phyloP scores from a whole-genome alignment of 2,329 filamentous ascomycete species.

The Fusarium sp. region DNA sequence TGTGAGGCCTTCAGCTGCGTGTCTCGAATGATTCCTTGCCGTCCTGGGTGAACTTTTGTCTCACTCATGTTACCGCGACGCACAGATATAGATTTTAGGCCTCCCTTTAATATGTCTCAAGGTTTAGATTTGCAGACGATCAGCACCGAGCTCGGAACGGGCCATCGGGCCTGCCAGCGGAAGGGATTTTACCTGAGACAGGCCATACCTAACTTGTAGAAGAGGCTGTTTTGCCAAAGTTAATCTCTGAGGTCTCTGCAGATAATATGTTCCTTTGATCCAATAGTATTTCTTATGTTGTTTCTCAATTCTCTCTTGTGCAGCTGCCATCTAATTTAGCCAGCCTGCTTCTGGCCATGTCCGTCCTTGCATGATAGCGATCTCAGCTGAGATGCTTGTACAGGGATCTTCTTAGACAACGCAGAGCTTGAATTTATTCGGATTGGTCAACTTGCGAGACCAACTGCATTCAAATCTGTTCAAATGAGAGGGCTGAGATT shows the following conservation, averaged over 20 bases:
- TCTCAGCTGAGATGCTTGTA: not conserved
- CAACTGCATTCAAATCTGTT: not conserved
- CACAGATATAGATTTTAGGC: not conserved
- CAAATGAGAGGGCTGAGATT: not conserved
- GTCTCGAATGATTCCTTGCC: not conserved
- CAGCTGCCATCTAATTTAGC: too few relatives aligned
- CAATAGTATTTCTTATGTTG: not conserved
- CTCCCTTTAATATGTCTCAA: not conserved
- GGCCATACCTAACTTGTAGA: not conserved
- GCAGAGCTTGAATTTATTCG: accelerated
- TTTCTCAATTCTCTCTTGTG: not conserved
- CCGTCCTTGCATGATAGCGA: not conserved
- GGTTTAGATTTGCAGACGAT: not conserved
- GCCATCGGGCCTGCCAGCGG: not conserved
- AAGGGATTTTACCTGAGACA: not conserved
- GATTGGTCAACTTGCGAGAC: not conserved
- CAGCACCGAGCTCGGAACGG: not conserved
- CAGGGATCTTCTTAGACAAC: not conserved
- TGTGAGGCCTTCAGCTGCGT: not conserved
- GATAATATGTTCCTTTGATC: not conserved
- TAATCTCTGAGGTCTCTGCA: not conserved
- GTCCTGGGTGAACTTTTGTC: not conserved
- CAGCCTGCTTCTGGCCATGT: not conserved
- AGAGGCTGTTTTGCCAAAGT: not conserved
- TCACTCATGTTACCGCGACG: not conserved